Evolutionary conservation across 768 basidiomycete species (phyloP).

Genomic region (Lactarius vividus): DNA sequence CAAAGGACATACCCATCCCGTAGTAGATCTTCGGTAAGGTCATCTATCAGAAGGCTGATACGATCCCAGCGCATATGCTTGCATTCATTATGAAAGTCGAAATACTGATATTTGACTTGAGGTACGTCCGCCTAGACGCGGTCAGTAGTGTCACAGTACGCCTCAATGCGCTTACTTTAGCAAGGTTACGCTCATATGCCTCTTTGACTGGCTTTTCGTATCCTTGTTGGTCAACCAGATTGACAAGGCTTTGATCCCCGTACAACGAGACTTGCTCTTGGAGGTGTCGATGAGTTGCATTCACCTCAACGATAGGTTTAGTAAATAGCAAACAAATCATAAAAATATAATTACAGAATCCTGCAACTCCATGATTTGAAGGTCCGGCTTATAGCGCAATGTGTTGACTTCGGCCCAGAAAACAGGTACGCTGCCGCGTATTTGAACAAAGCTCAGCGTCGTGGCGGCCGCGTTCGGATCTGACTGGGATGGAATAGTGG

Average conservation of each 20-base stretch:
- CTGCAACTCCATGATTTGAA: conserved; percentile 91
- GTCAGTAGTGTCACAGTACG: background rate
- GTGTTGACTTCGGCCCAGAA: conserved; percentile 98
- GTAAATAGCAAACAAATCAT: conserved; percentile 4
- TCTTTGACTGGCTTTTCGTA: conserved; percentile 94
- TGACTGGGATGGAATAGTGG: conserved; percentile 66
- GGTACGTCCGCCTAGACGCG: conserved; percentile 54
- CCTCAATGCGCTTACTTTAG: conserved; percentile 43
- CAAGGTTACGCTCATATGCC: conserved; percentile 79
- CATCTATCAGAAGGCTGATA: conserved; percentile 77
- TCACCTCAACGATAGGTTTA: conserved; percentile 45
- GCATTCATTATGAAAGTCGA: conserved; percentile 97
- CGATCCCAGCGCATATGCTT: conserved; percentile 94
- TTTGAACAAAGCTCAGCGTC: conserved; percentile 88
- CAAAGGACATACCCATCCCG: conserved; percentile 56
- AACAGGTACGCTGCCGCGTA: conserved; percentile 87
- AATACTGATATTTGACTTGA: conserved; percentile 85
- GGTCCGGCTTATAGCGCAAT: conserved; percentile 91
- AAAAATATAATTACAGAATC: conserved; percentile 61
- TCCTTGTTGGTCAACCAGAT: conserved; percentile 91
- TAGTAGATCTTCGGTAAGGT: conserved; percentile 64
- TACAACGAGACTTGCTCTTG: conserved; percentile 70
- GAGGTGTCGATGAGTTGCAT: conserved; percentile 72
- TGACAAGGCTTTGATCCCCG: conserved; percentile 78
- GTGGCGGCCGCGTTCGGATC: conserved; percentile 49